These are phyloP conservation scores for Hypoxylon perforatum DNA, from an alignment of 495 filamentous ascomycete genomes.

Conservation along the genomic window DNA sequence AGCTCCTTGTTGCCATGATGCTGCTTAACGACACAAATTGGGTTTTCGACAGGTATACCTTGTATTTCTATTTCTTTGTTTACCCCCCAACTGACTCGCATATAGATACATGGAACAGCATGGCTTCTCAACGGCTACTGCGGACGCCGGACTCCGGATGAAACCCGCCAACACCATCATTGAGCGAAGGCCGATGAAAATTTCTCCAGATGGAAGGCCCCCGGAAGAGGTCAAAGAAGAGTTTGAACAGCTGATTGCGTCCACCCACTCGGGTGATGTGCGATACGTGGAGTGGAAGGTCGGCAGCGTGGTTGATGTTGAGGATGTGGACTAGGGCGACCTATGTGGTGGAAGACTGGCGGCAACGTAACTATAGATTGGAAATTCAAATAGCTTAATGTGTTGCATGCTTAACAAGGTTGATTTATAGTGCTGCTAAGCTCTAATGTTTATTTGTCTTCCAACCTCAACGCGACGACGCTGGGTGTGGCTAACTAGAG, in stretches of 20 bases:
- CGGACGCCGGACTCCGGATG: constrained; percentile 28
- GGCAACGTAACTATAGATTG: too few relatives aligned
- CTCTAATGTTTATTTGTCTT: too few relatives aligned
- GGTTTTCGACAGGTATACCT: constrained; percentile 11
- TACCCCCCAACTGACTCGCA: not conserved
- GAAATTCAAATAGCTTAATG: not conserved
- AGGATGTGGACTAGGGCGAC: constrained; percentile 3
- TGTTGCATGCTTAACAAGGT: too few relatives aligned
- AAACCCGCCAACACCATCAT: constrained; percentile 51
- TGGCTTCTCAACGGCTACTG: not conserved
- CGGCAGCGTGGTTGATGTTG: not conserved
- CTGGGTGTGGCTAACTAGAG: too few relatives aligned
- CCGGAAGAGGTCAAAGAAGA: constrained; percentile 46
- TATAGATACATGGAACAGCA: not conserved
- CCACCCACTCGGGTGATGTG: constrained; percentile 35
- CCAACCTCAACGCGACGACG: too few relatives aligned
- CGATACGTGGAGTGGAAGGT: constrained; percentile 54
- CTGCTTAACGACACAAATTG: constrained; percentile 11
- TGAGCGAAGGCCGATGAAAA: constrained; percentile 49
- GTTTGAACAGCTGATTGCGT: constrained; percentile 42
- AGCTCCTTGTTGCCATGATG: constrained; percentile 11
- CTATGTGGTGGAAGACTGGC: too few relatives aligned
- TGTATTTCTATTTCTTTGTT: too few relatives aligned
- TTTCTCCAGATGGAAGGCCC: constrained; percentile 37
- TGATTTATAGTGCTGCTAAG: too few relatives aligned